phyloP scores from a whole-genome alignment of 2,329 filamentous ascomycete species.

The Scytalidium sp. region DNA sequence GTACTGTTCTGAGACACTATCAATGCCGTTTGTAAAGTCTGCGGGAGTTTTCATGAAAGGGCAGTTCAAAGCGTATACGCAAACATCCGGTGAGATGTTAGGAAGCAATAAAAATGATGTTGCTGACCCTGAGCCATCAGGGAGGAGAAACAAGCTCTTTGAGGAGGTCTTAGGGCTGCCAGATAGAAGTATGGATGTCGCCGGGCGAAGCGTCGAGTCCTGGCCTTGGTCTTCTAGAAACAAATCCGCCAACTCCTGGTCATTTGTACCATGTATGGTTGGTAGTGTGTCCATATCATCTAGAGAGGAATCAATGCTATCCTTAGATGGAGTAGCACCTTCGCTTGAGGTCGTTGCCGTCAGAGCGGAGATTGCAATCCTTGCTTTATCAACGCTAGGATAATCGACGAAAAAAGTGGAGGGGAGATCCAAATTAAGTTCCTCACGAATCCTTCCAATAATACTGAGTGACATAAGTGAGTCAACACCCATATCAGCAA shows the following conservation, averaged over 20 bases:
- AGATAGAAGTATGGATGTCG: conserved; percentile 38
- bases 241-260: no score
- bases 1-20: conserved; percentile 61
- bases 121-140: conserved; percentile 43
- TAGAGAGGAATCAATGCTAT: no score
- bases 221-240: background rate
- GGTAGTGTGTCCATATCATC: no score
- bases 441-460: conserved; percentile 52
- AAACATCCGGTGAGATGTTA: conserved; percentile 39
- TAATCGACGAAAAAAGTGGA: conserved; percentile 42
- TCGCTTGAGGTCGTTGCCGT: background rate
- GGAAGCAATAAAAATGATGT: conserved; percentile 16
- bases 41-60: conserved; percentile 68
- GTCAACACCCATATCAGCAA: conserved; percentile 55
- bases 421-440: conserved; percentile 49
- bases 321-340: background rate
- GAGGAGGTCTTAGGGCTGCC: conserved; percentile 44
- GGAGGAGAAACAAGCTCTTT: conserved; percentile 40
- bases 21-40: conserved; percentile 62
- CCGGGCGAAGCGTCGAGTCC: conserved; percentile 3
- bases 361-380: background rate
- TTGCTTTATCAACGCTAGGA: background rate
- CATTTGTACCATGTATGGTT: no score
- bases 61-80: conserved; percentile 60
- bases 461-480: conserved; percentile 56